Conservation (phyloP, 768 basidiomycete genomes). For the Termitomyces sp. region DNA sequence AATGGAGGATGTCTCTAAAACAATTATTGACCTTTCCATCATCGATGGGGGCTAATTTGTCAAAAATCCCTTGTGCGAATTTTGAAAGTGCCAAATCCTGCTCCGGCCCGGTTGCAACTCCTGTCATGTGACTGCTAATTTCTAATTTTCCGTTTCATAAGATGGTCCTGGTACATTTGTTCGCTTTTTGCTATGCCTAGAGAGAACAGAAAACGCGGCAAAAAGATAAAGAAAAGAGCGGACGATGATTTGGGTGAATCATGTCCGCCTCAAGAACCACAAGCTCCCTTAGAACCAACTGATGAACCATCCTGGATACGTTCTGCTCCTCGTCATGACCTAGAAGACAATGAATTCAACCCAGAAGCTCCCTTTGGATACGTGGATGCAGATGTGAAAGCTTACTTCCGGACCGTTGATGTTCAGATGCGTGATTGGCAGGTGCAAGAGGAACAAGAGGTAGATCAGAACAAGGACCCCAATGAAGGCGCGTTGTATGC, state of each 20-base stretch:
- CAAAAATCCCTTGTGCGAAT: too few species aligned
- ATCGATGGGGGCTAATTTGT: too few species aligned
- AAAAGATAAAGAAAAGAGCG: conserved; percentile 13
- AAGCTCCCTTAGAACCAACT: conserved; percentile 9
- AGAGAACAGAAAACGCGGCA: conserved; percentile 15
- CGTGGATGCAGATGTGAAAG: conserved; percentile 85
- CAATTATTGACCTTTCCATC: too few species aligned
- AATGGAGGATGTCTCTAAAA: conserved; percentile 16
- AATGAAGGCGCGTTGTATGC: conserved; percentile 52
- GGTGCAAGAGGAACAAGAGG: conserved; percentile 35
- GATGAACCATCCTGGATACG: conserved; percentile 72
- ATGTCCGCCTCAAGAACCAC: conserved; percentile 13
- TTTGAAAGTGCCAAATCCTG: too few species aligned
- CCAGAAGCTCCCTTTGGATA: conserved; percentile 84
- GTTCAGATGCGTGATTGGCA: conserved; percentile 87
- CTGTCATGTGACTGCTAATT: not conserved
- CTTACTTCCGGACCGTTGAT: conserved; percentile 89
- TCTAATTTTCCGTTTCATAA: too few species aligned
- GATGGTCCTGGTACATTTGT: not conserved
- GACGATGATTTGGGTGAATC: conserved; percentile 3
- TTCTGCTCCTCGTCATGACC: conserved; percentile 24
- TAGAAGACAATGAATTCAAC: conserved; percentile 32
- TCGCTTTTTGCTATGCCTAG: conserved; percentile 10
- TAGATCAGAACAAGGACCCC: conserved; percentile 45
- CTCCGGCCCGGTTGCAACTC: too few species aligned